Conservation (phyloP, 2,329 filamentous ascomycete species). For the Ascochyta koolunga region DNA sequence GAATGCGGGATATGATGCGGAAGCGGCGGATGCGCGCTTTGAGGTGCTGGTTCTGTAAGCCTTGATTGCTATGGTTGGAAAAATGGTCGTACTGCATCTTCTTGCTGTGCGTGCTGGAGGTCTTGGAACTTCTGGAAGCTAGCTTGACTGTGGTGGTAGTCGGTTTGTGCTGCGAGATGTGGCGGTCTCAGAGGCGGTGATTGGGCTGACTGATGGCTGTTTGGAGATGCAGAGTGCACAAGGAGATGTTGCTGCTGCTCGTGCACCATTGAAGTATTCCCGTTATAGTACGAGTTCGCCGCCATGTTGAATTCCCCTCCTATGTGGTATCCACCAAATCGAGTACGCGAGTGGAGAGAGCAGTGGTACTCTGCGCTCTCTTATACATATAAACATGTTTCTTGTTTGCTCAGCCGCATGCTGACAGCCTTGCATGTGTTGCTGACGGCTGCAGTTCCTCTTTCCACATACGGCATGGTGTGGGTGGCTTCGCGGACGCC, state of each 20-base stretch:
- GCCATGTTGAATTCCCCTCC: slow-evolving; percentile 14
- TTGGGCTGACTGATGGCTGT: slow-evolving; percentile 9
- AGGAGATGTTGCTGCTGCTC: slow-evolving; percentile 24
- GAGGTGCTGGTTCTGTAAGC: slow-evolving; percentile 32
- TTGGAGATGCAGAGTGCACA: slow-evolving; percentile 14
- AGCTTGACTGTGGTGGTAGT: slow-evolving; percentile 9
- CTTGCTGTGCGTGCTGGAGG: slow-evolving; percentile 21
- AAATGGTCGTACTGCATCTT: slow-evolving; percentile 28
- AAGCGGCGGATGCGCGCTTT: slow-evolving; percentile 49
- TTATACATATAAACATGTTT: neutral
- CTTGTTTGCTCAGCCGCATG: slow-evolving; percentile 6
- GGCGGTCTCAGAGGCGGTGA: slow-evolving; percentile 25
- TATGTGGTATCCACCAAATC: too few relatives aligned
- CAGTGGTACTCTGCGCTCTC: neutral
- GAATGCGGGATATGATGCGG: slow-evolving; percentile 43
- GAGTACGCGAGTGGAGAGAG: too few relatives aligned
- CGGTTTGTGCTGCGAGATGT: slow-evolving; percentile 16
- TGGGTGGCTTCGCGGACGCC: slow-evolving; percentile 13
- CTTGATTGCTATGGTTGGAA: neutral
- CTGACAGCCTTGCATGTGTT: neutral
- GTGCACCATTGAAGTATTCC: neutral
- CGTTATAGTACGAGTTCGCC: slow-evolving; percentile 21
- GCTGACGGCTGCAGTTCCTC: slow-evolving; percentile 12
- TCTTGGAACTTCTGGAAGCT: slow-evolving; percentile 23
- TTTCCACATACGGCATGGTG: slow-evolving; percentile 16